Base-by-base conservation (phyloP, 106 monocot species). In the Cymbidium sinense region DNA sequence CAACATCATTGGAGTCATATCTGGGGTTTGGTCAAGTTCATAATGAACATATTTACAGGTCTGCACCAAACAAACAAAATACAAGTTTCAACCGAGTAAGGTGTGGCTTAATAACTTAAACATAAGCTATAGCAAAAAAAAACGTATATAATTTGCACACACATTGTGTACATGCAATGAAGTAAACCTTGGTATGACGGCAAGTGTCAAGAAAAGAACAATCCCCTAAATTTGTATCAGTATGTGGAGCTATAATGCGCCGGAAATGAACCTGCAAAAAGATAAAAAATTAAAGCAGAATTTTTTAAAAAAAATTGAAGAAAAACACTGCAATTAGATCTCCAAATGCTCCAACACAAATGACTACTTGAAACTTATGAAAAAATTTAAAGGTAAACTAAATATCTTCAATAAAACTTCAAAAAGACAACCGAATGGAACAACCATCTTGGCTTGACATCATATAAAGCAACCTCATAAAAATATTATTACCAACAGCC, bases 11-110 rank as follows among this genome's bases (percentile, higher is more conserved):
- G 91, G 83, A 78, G 90, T 78, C 35, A 95, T 82, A 86, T 99
- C 99, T 19, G 86, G 87, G 20, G 90, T 90, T 76, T 87, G 99
- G 70, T 95, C 99, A 86, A 93, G 93, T 76, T 99, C 95, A 80
- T 99, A 99, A 79, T 99, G 99, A 64, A 99, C 99, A 84, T 99
- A 99, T 61, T 99, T 99, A 86, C 99, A 99, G 21, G 99, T 99
- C 99, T 99, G 33, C 47, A 43, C 74, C 2, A 33, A 81, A 76
- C 20, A 77, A 18, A 37, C 10, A 62, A 55, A 74, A 74, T 27
- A 74, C 21, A 7, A 43, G 35, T 8, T 37, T 72, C 47, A 47
- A 58, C 23, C 23, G 25, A 67, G 67, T 15, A 67, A 67, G 27
- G 3, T 62, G 67, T 15, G 15, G 21, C 20, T 37, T 5, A 9